Base-by-base conservation (phyloP, 2,329 filamentous ascomycete species). In the Curvularia sp. region DNA sequence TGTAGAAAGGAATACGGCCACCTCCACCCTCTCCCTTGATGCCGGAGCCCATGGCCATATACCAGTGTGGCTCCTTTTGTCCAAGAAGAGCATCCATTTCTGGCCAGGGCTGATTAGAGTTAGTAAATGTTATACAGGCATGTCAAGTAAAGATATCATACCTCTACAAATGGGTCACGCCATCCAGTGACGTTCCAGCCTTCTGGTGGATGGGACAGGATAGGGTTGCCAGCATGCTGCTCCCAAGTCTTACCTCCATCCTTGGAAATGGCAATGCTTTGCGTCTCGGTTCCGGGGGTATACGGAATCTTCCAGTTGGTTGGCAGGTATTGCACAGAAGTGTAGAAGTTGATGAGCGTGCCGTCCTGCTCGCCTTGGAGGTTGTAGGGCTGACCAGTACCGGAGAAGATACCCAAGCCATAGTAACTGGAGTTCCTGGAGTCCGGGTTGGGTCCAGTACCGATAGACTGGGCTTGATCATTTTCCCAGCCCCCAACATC, bases 351-450 rank as follows among this genome's bases (percentile, higher is more conserved):
- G 12, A 80, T 73, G 2, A 83, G 74, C 5, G 80, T 80, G 38
- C 80, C 80, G 59, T 82, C 77, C 38, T 76, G 65, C 55, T 82
- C 77, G 30, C 81, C 82, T 3, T 78, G 63, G 0, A 82, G 68
- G 12, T 83, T 83, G 7, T 82, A 80, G 1, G 83, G 80, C 59
- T 81, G 78, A 3, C 78, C 77, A 36, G 81, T 82, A 3, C 83
- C 83, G 4, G 80, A 82, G 67, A 85, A 85, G 30, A 84, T 80
- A 0, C 83, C 83, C 12, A 84, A 74, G 1, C 80, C 76, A 55
- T 85, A 81, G 64, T 85, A 84, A 7, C 74, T 71, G 39, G 74
- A 75, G 54, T 75, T 72, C 19, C 61, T 50, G 8, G 68, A 71
- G 9, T 64, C 61, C 9, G 67, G 64, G 3, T 63, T 45, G 53